Percentiles rank a stretch among this genome's conserved stretches.
Conservation (phyloP, 1,284 basidiomycete species). For the Ganoderma meredithae region DNA sequence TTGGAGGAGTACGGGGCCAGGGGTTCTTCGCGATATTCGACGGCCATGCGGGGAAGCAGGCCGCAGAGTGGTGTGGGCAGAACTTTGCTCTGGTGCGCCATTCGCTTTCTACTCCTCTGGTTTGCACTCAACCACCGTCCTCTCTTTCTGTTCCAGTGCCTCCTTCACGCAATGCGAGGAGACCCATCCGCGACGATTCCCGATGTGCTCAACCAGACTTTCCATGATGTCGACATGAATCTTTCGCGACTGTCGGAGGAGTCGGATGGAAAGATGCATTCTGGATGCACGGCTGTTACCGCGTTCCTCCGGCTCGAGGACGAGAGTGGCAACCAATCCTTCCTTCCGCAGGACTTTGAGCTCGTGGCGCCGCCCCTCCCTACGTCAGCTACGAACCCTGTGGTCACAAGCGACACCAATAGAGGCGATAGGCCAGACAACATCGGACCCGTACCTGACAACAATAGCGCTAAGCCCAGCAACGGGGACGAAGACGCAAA, state of each 20-base stretch:
- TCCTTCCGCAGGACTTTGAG: constrained; percentile 50
- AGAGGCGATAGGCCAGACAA: constrained; percentile 1
- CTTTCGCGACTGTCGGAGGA: constrained; percentile 86
- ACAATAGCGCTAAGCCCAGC: constrained; percentile 10
- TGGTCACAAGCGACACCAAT: constrained; percentile 26
- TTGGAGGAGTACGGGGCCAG: constrained; percentile 89
- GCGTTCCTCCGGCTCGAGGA: constrained; percentile 97
- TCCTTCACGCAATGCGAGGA: constrained; percentile 38
- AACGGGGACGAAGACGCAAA: constrained; percentile 32
- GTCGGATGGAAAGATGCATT: constrained; percentile 90
- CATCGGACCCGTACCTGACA: background rate
- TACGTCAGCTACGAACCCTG: constrained; percentile 17
- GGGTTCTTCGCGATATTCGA: constrained; percentile 99
- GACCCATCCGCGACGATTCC: constrained; percentile 61
- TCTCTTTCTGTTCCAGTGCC: constrained; percentile 33
- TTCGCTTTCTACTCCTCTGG: constrained; percentile 13
- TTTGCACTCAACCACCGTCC: constrained; percentile 16
- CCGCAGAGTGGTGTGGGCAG: constrained; percentile 98
- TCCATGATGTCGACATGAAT: constrained; percentile 88
- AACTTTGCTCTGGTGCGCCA: constrained; percentile 89
- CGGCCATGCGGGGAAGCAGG: constrained; percentile 98
- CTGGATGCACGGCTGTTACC: constrained; percentile 98
- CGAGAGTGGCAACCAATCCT: constrained; percentile 69
- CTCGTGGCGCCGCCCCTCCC: constrained; percentile 42
- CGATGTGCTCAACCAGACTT: constrained; percentile 92